Evolutionary conservation across 2,329 filamentous ascomycete species (phyloP).

Genomic region (Cercospora sp.): DNA sequence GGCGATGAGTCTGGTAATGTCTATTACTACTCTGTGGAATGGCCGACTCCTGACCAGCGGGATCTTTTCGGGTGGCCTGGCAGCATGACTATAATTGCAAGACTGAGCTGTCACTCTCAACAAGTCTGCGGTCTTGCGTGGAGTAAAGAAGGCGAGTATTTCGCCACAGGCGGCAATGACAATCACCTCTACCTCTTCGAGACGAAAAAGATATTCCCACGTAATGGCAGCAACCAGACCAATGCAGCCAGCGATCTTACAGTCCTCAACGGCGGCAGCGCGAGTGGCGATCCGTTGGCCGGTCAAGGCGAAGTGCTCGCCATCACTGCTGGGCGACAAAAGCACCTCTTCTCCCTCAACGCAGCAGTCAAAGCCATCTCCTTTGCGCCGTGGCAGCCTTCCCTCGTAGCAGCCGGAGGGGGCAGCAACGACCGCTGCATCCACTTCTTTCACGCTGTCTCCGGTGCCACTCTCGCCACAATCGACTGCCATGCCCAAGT

Average conservation of each 20-base stretch:
- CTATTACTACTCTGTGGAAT: conserved; percentile 89
- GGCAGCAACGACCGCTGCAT: conserved; percentile 94
- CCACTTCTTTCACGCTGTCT: conserved; percentile 87
- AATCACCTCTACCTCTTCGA: conserved; percentile 84
- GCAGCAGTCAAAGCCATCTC: conserved; percentile 96
- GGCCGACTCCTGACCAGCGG: conserved; percentile 60
- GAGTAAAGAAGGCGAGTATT: conserved; percentile 72
- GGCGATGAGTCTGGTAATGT: conserved; percentile 81
- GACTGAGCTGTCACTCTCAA: conserved; percentile 76
- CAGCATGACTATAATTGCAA: conserved; percentile 72
- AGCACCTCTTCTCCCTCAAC: conserved; percentile 73
- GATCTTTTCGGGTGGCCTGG: conserved; percentile 76
- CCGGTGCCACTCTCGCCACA: conserved; percentile 79
- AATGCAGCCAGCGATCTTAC: conserved; percentile 18
- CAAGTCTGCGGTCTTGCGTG: conserved; percentile 93
- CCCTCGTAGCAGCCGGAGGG: conserved; percentile 84
- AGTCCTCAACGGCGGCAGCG: conserved; percentile 20
- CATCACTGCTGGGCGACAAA: conserved; percentile 49
- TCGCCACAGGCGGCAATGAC: conserved; percentile 91
- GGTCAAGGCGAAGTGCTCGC: conserved; percentile 36
- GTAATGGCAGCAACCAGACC: conserved; percentile 5
- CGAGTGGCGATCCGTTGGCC: conserved; percentile 16
- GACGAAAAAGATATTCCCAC: conserved; percentile 54
- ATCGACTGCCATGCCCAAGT: conserved; percentile 94
- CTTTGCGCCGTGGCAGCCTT: conserved; percentile 91